Evolutionary conservation across 176 grass and related monocot species (phyloP), one percentile per base, ranked within the genome.

Genomic region (Carex littledalei): DNA sequence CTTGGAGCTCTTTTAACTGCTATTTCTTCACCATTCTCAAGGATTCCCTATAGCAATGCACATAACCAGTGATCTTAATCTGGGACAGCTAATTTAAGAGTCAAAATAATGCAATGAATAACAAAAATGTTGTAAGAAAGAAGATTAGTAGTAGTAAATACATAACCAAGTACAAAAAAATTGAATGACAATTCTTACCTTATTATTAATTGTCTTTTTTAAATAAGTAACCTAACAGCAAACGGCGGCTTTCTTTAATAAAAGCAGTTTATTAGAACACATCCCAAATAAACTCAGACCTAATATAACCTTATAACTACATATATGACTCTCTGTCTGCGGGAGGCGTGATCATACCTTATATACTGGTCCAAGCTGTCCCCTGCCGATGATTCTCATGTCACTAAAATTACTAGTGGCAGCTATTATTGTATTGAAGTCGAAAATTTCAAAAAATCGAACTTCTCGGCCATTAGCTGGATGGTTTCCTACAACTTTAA

Each of bases 311-410:
- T 22, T 2, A 10, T 18, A 41, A 50, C 15, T 17, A 15, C 14
- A 11, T 32, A 41, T 71, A 35, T 71, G 37, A 3, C 10, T 7
- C 58, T 61, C 17, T 8, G 17, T 18, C 13, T 0, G 17, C 4
- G 12, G 37, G 7, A 49, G 8, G 47, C 9, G 2, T 11, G 47
- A 24, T 3, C 56, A 26, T 62, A 67, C 80, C 58, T 82, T 82
- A 82, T 82, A 82, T 20, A 82, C 80, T 14, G 57, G 60, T 43
- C 80, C 80, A 16, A 82, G 21, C 17, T 67, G 60, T 24, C 80
- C 80, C 32, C 3, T 10, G 43, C 80, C 80, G 9, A 82, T 61
- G 20, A 64, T 82, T 8, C 66, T 82, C 0, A 0, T 22, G 0
- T 66, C 60, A 49, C 37, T 82, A 29, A 82, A 82, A 65, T 66